Evolutionary conservation across 768 basidiomycete genomes (phyloP).

Genomic region (Suillus brevipes): DNA sequence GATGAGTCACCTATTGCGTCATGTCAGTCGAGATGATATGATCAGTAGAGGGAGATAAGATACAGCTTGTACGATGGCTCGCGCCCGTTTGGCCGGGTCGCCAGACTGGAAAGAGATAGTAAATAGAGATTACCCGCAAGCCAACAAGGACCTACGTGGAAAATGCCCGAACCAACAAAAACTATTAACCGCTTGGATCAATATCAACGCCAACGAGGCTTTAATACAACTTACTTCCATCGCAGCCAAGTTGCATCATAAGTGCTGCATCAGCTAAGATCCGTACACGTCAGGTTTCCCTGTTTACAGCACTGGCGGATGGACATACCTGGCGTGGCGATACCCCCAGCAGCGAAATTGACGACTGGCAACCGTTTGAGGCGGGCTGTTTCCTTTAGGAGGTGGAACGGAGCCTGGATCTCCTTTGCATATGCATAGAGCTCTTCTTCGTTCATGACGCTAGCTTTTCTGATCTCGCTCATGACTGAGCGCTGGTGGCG

Average conservation of each 20-base stretch:
- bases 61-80: slow-evolving; percentile 95
- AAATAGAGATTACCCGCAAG: slow-evolving; percentile 2
- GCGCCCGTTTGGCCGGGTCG: slow-evolving; percentile 90
- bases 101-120: slow-evolving; percentile 57
- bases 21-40: slow-evolving; percentile 10
- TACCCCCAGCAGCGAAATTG: slow-evolving; percentile 94
- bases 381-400: slow-evolving; percentile 94
- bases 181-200: slow-evolving; percentile 47
- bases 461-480: slow-evolving; percentile 81
- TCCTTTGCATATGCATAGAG: slow-evolving; percentile 92
- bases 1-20: slow-evolving; percentile 74
- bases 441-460: slow-evolving; percentile 92
- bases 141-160: slow-evolving; percentile 62
- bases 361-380: slow-evolving; percentile 93
- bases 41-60: slow-evolving; percentile 17
- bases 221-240: slow-evolving; percentile 67
- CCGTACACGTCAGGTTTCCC: not conserved
- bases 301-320: not conserved
- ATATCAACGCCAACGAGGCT: not conserved
- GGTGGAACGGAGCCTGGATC: slow-evolving; percentile 89
- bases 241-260: slow-evolving; percentile 99
- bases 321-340: slow-evolving; percentile 80
- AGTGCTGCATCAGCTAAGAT: slow-evolving; percentile 85
- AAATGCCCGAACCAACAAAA: slow-evolving; percentile 97
- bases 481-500: slow-evolving; percentile 85